Percentiles rank a stretch among this genome's conserved stretches.
phyloP scores from a whole-genome alignment of 345 rosid genomes.

The Citrus hindsii region DNA sequence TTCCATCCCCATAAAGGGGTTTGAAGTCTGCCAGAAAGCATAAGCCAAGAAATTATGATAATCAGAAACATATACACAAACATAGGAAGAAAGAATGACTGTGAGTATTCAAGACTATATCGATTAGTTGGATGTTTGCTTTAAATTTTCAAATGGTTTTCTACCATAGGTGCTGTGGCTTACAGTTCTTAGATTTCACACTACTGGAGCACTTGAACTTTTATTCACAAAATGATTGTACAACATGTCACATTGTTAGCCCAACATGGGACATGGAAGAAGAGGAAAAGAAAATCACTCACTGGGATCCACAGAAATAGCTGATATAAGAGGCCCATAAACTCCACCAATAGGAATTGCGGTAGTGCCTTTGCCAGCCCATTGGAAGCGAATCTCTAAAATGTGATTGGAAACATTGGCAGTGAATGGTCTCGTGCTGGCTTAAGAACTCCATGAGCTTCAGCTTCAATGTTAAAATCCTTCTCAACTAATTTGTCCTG shows the following conservation, averaged over 20 bases:
- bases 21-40: constrained; percentile 23
- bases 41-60: background rate
- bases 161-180: background rate
- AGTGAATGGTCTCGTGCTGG: constrained; percentile 19
- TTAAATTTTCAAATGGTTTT: background rate
- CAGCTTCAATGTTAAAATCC: constrained; percentile 48
- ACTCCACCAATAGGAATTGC: constrained; percentile 41
- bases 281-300: background rate
- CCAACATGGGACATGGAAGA: background rate
- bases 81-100: background rate
- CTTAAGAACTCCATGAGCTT: constrained; percentile 42
- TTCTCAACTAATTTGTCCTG: constrained; percentile 44
- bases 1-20: constrained; percentile 16
- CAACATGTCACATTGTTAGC: background rate
- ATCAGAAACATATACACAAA: background rate
- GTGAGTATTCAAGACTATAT: background rate
- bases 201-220: background rate
- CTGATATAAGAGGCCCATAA: constrained; percentile 70
- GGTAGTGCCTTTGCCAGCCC: constrained; percentile 73
- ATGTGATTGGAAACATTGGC: constrained; percentile 35
- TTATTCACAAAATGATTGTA: background rate
- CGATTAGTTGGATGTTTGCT: background rate
- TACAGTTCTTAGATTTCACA: background rate
- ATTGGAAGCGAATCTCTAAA: constrained; percentile 54
- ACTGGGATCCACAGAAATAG: constrained; percentile 43